Evolutionary conservation across 2,329 filamentous ascomycete species (phyloP).

Genomic region (Colletotrichum paranaense): DNA sequence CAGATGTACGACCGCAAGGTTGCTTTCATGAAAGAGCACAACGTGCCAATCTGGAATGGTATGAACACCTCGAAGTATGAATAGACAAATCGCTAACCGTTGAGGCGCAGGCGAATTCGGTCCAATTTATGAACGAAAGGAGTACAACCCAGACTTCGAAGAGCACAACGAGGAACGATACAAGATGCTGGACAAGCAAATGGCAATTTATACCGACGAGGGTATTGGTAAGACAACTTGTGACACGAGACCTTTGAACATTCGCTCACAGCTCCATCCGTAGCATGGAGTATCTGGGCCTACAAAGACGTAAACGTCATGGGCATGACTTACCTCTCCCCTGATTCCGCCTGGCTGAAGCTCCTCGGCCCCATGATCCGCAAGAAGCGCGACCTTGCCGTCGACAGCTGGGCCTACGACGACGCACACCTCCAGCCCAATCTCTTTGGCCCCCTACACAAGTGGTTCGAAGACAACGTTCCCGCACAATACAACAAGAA

Average conservation of each 20-base stretch:
- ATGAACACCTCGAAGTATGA: conserved; percentile 48
- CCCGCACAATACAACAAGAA: conserved; percentile 38
- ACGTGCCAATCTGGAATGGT: conserved; percentile 55
- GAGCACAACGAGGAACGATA: conserved; percentile 56
- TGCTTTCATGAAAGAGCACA: conserved; percentile 49
- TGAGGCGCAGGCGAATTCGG: conserved; percentile 42
- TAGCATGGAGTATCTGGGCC: conserved; percentile 56
- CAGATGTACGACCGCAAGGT: conserved; percentile 50
- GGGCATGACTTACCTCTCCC: conserved; percentile 60
- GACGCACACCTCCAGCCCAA: conserved; percentile 46
- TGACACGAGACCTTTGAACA: rapidly evolving
- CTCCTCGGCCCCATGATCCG: conserved; percentile 61
- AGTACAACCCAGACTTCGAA: conserved; percentile 45
- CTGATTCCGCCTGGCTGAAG: conserved; percentile 57
- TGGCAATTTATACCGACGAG: conserved; percentile 56
- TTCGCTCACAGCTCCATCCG: conserved; percentile 17
- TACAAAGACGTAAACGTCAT: conserved; percentile 65
- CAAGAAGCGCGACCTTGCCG: conserved; percentile 62
- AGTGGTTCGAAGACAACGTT: conserved; percentile 40
- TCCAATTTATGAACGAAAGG: conserved; percentile 50
- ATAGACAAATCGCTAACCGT: background rate
- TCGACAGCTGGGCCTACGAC: conserved; percentile 64
- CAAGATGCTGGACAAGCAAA: conserved; percentile 57
- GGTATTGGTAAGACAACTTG: conserved; percentile 22
- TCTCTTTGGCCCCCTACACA: conserved; percentile 38